These are phyloP conservation scores for Solanum piurae DNA, from an alignment of 257 asterid species.

Conservation along the genomic window DNA sequence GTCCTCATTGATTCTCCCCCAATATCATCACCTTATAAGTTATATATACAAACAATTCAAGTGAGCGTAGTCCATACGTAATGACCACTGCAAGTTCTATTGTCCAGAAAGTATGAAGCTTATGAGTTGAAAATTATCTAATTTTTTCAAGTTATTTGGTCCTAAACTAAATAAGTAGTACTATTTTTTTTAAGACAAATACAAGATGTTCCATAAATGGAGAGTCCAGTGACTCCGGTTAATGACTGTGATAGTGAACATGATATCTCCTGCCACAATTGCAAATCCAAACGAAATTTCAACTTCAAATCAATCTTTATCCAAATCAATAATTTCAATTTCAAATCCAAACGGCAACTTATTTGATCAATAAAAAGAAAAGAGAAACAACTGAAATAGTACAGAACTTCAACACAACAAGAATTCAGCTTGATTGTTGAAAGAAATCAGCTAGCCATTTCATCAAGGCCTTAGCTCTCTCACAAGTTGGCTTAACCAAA, in stretches of 20 bases:
- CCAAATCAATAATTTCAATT: background rate
- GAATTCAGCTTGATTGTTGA: background rate
- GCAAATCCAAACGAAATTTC: background rate
- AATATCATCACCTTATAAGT: too few relatives aligned
- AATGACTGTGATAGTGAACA: constrained; percentile 13
- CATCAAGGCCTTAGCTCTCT: constrained; percentile 33
- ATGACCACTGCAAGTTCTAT: too few relatives aligned
- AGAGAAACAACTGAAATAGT: background rate
- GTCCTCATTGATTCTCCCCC: background rate
- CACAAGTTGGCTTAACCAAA: constrained; percentile 15
- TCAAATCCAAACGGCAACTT: background rate
- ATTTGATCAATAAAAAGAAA: background rate
- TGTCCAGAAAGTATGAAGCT: background rate
- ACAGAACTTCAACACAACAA: too few relatives aligned
- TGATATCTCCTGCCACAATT: constrained; percentile 6
- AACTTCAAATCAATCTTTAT: background rate
- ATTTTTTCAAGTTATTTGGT: background rate
- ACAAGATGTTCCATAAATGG: background rate
- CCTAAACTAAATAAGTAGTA: too few relatives aligned
- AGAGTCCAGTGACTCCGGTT: constrained; percentile 7
- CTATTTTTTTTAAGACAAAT: too few relatives aligned
- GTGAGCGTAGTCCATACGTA: too few relatives aligned
- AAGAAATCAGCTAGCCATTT: constrained; percentile 27
- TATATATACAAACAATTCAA: too few relatives aligned
- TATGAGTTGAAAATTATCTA: too few relatives aligned